Evolutionary conservation across 1,139 yeast species (phyloP), one percentile per base, ranked within the genome.

Genomic region (Eremothecium cymbalariae): DNA sequence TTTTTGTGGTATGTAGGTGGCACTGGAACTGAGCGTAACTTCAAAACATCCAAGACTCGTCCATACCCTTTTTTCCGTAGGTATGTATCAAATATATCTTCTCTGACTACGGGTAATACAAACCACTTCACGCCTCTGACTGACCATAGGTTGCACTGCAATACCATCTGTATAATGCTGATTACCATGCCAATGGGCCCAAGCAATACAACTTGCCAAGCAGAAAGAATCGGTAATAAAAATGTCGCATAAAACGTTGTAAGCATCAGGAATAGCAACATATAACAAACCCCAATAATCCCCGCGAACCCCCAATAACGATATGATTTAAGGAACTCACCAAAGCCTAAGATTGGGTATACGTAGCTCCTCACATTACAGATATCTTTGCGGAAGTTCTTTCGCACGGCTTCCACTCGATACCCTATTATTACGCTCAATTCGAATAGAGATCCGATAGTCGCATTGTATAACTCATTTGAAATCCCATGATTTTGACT

Each of bases 111-210:
- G 8, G 34, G 34, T 9, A 30, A 20, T 8, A 34, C 38, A 12
- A 34, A 34, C 16, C 22, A 23, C 22, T 25, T 30, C 8, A 31
- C 18, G 18, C 38, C 34, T n/a, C 38, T 18, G 15, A 34, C 20
- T 3, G 38, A 16, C 38, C 38, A 34, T 22, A 25, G 16, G 15
- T 34, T 34, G 20, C 34, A 30, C 18, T 34, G 43, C 14, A 40
- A 16, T 4, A 37, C 8, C 43, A 39, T 37, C 22, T 40, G 43
- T 8, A 33, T 21, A 14, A 35, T 29, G 3, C 36, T 37, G 4
- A 40, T 35, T 5, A 33, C 28, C 9, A 40, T 27, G 3, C 43
- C 43, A 18, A 38, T 25, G 13, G 43, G 43, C n/a, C 43, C 43
- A 26, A 40, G 22, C 4, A 39, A 25, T 8, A 35, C 20, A 5